Conservation (phyloP, 1,139 yeast genomes). For the Suhomyces coccinellae region DNA sequence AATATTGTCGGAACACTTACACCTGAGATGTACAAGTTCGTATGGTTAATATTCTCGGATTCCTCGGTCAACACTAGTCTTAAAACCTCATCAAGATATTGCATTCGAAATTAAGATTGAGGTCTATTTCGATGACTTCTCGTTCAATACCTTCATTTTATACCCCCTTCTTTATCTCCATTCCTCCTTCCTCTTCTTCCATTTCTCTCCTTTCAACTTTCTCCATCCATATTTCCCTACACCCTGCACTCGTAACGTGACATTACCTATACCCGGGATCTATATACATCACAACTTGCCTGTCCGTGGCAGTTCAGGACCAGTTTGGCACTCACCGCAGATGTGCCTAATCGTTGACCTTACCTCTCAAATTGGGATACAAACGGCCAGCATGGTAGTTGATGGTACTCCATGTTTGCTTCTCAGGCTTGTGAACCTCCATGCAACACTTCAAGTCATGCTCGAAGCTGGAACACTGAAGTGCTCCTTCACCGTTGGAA, state of each 20-base stretch:
- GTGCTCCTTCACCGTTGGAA: slow-evolving; percentile 82
- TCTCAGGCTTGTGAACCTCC: slow-evolving; percentile 49
- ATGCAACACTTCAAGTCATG: slow-evolving; percentile 47
- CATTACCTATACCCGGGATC: slow-evolving; percentile 5
- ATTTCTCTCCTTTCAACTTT: background rate
- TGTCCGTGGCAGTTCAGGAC: slow-evolving; percentile 1
- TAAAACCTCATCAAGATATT: background rate
- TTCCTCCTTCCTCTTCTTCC: background rate
- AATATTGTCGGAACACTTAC: no score
- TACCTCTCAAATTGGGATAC: slow-evolving; percentile 75
- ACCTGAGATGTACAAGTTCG: no score
- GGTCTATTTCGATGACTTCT: background rate
- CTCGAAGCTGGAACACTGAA: slow-evolving; percentile 64
- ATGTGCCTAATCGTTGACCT: slow-evolving; percentile 59
- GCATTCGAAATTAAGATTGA: no score
- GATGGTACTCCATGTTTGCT: slow-evolving; percentile 52
- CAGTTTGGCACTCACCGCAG: background rate
- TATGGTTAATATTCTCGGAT: no score
- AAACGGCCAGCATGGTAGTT: slow-evolving; percentile 85
- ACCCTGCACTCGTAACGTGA: slow-evolving; percentile 2
- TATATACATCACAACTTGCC: slow-evolving; percentile 3
- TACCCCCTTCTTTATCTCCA: background rate
- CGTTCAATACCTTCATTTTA: background rate
- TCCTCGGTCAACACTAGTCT: background rate
- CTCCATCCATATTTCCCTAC: background rate